Conservation (phyloP, 768 basidiomycete genomes). For the Russula sp. region DNA sequence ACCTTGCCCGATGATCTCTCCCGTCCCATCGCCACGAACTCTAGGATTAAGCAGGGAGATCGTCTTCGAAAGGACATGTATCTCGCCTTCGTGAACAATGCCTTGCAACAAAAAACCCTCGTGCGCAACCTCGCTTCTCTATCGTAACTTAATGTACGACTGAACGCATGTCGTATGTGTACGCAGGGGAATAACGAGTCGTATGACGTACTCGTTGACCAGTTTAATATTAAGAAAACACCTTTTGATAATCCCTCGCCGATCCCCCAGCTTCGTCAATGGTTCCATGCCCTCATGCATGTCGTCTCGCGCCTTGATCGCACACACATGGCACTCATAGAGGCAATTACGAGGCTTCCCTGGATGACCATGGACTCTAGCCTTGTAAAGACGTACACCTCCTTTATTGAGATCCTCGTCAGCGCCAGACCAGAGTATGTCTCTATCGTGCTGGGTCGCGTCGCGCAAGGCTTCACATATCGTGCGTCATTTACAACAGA, state of each 20-base stretch:
- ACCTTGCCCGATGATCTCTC: slow-evolving; percentile 30
- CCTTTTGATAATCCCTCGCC: slow-evolving; percentile 38
- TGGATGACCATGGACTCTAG: slow-evolving; percentile 89
- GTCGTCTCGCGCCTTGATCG: slow-evolving; percentile 88
- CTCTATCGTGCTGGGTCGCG: slow-evolving; percentile 74
- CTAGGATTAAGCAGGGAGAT: slow-evolving; percentile 73
- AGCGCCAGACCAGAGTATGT: slow-evolving; percentile 92
- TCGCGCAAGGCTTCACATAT: slow-evolving; percentile 83
- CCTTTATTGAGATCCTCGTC: slow-evolving; percentile 88
- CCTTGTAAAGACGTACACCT: slow-evolving; percentile 84
- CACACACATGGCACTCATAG: slow-evolving; percentile 73
- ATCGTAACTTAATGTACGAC: slow-evolving; percentile 4
- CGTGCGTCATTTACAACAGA: slow-evolving; percentile 52
- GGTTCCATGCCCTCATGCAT: slow-evolving; percentile 86
- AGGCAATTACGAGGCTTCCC: slow-evolving; percentile 82
- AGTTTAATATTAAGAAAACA: slow-evolving; percentile 62
- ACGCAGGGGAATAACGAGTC: slow-evolving; percentile 71
- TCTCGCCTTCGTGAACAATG: slow-evolving; percentile 76
- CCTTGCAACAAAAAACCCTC: slow-evolving; percentile 66
- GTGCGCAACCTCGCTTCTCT: slow-evolving; percentile 43
- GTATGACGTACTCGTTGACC: slow-evolving; percentile 86
- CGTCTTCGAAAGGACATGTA: slow-evolving; percentile 79
- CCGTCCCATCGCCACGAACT: slow-evolving; percentile 75
- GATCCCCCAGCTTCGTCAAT: slow-evolving; percentile 61
- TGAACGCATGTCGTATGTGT: slow-evolving; percentile 3